phyloP scores from a whole-genome alignment of 306 rosid species.

The Cucurbita ficifolia region DNA sequence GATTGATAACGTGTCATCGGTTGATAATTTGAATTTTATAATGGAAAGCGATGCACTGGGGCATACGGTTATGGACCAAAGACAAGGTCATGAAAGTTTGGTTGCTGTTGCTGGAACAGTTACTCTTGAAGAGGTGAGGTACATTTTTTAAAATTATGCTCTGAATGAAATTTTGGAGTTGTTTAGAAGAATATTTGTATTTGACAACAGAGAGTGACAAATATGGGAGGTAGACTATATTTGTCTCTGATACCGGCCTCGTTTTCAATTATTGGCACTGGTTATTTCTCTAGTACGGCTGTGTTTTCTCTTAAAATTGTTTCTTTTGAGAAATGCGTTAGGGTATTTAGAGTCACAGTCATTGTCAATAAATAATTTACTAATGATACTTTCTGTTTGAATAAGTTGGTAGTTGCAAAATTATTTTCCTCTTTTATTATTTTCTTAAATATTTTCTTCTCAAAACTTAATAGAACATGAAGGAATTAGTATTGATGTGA shows the following conservation, averaged over 20 bases:
- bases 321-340: not conserved
- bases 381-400: not conserved
- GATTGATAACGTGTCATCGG: conserved; percentile 96
- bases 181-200: not conserved
- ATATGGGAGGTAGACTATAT: not conserved
- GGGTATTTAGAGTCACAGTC: not conserved
- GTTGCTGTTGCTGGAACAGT: conserved; percentile 86
- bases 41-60: conserved; percentile 98
- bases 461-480: not conserved
- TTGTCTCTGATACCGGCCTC: not conserved
- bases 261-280: not conserved
- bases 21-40: conserved; percentile 95
- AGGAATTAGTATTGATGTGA: not conserved
- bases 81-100: conserved; percentile 92
- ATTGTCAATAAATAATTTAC: not conserved
- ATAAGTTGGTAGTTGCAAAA: not conserved
- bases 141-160: not conserved
- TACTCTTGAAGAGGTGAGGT: conserved; percentile 99
- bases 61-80: conserved; percentile 95
- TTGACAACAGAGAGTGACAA: not conserved
- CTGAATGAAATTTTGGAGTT: not conserved
- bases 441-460: not conserved
- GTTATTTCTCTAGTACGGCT: not conserved
- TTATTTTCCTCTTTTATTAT: not conserved
- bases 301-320: not conserved